Percentiles rank a stretch among this genome's conserved stretches.
Evolutionary conservation across 2,329 filamentous ascomycete species (phyloP).

Genomic region (Geoglossum cookeanum): DNA sequence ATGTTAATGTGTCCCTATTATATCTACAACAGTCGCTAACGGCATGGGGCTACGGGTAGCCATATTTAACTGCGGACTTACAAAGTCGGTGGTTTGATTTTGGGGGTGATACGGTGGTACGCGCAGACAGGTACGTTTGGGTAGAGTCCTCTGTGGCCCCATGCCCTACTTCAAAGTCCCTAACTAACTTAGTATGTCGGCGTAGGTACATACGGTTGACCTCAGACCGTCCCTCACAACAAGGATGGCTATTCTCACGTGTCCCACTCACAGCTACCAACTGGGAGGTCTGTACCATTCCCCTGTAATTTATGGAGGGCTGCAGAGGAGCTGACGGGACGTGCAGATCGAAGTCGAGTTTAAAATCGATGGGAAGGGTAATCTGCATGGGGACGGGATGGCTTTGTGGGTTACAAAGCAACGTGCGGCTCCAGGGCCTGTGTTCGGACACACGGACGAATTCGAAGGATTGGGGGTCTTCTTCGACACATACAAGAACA

Average conservation of each 20-base stretch:
- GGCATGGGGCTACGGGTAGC: constrained; percentile 30
- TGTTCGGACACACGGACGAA: constrained; percentile 73
- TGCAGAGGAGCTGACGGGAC: neutral
- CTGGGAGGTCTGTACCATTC: constrained; percentile 51
- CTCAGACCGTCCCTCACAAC: constrained; percentile 74
- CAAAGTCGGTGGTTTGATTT: constrained; percentile 98
- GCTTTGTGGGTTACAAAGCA: constrained; percentile 97
- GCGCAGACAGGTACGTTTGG: constrained; percentile 35
- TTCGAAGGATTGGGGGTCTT: constrained; percentile 94
- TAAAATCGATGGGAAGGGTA: constrained; percentile 73
- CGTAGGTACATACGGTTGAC: constrained; percentile 77
- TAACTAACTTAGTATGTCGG: neutral
- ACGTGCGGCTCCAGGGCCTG: constrained; percentile 57
- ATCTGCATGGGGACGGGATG: constrained; percentile 88
- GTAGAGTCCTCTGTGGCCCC: neutral
- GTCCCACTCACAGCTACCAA: constrained; percentile 93
- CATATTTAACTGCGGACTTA: constrained; percentile 95
- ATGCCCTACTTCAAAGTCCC: neutral
- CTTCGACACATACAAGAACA: constrained; percentile 99
- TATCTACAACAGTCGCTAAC: neutral
- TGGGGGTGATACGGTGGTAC: constrained; percentile 81
- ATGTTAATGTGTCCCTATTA: neutral
- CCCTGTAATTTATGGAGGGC: neutral
- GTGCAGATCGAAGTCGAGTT: constrained; percentile 77
- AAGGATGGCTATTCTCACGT: constrained; percentile 83